phyloP scores from a whole-genome alignment of 768 basidiomycete species.

The Leucocoprinus birnbaumii region DNA sequence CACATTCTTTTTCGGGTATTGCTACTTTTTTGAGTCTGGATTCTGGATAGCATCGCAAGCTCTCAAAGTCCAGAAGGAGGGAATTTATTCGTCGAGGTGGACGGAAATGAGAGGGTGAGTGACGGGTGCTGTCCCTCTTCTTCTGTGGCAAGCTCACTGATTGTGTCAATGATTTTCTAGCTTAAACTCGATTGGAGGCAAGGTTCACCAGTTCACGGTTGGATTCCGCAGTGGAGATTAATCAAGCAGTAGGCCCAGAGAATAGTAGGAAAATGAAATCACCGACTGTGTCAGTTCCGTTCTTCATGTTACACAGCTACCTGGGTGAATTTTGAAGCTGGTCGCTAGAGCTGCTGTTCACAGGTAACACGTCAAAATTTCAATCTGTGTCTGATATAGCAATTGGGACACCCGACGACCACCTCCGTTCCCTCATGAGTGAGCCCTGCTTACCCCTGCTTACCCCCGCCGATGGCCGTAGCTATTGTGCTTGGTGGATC shows the following conservation, averaged over 20 bases:
- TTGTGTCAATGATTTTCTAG: neutral
- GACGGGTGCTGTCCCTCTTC: neutral
- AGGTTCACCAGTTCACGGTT: neutral
- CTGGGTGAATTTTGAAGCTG: too few species aligned
- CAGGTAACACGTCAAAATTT: too few species aligned
- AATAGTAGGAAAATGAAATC: neutral
- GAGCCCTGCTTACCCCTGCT: too few species aligned
- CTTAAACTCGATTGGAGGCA: constrained; percentile 1
- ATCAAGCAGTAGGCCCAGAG: constrained; percentile 3
- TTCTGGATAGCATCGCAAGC: neutral
- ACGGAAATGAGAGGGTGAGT: neutral
- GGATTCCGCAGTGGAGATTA: constrained; percentile 10
- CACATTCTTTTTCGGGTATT: neutral
- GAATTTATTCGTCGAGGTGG: neutral
- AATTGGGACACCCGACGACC: too few species aligned
- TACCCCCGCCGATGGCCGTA: too few species aligned
- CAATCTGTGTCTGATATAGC: too few species aligned
- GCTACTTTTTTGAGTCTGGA: neutral
- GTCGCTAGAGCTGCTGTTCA: too few species aligned
- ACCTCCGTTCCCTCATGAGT: too few species aligned
- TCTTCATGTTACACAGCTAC: neutral
- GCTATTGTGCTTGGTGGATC: too few species aligned
- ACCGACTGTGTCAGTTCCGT: neutral
- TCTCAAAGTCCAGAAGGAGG: neutral
- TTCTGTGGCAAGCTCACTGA: neutral